Evolutionary conservation across 2,329 filamentous ascomycete species (phyloP), one percentile per base, ranked within the genome.

Genomic region (Claviceps sp.): DNA sequence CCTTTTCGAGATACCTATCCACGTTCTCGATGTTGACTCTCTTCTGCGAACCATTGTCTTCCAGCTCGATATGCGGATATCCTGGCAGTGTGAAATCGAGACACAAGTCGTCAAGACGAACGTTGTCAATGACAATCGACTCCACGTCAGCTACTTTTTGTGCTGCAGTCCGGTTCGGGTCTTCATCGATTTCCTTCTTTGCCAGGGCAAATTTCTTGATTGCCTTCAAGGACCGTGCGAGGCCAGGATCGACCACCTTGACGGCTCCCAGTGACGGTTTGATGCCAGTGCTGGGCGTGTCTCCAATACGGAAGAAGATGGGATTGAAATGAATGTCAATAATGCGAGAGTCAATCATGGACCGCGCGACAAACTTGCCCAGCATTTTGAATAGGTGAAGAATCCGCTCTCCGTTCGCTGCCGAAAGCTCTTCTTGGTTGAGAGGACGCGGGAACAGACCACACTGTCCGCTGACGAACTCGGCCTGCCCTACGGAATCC

Each of bases 261-360:
- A 98, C 83, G 1, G 93, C 87, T 5, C 89, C 89, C 7, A 98
- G 75, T 0, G 90, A 95, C 13, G 90, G 89, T 22, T 82, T 82
- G 4, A 95, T 82, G 0, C 74, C 74, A 4, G 70, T 67, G 1
- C 80, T 70, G 1, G 69, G 66, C 2, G 81, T 76, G 60, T 94
- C 87, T 16, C 87, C 88, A 57, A 96, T 87, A 53, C 91, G 87
- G 82, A 98, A 98, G 72, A 98, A 96, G 5, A 89, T 95, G 1
- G 93, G 87, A 64, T 96, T 98, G 70, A 98, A 93, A 52, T 91
- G 93, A 58, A 98, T 83, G 62, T 98, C 93, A 59, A 98, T 96
- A 64, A 98, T 97, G 51, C 93, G 82, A 1, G 91, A 96, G 65
- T 98, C 93, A 50, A 98, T 84, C 93, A 98, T 97, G 0, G 93